Evolutionary conservation across 2,329 filamentous ascomycete genomes (phyloP), one percentile per base, ranked within the genome.

Genomic region (Colletotrichum noveboracense): DNA sequence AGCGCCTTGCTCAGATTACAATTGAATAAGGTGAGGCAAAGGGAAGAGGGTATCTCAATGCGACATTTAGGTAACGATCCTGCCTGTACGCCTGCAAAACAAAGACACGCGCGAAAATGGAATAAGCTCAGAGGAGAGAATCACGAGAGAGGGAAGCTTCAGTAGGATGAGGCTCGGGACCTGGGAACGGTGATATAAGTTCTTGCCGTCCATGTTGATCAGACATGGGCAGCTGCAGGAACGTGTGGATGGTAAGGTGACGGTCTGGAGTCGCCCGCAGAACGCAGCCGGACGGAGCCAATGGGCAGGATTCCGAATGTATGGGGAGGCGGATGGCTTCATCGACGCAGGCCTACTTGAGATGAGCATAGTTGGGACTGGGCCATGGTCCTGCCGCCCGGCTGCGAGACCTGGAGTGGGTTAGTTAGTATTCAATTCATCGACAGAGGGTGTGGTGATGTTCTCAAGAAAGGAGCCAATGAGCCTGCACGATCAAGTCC

Each of bases 361-460:
- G 30, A 6, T 32, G 52, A 71, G 48, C 43, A 56, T 34, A 55
- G 36, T 18, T 32, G 72, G 61, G 52, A 36, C 60, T 38, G 64
- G 66, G 36, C 48, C 60, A 60, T 64, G n/a, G 60, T n/a, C 21
- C 70, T 75, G 74, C 65, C 71, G 74, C 71, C 64, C 52, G 52
- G n/a, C 58, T 65, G 16, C 16, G 68, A 43, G 43, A 48, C 38
- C 36, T 32, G 28, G 52, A 56, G 68, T 60, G 18, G n/a, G 43
- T 21, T 48, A n/a, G 38, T 43, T 43, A 48, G 43, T 48, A 48
- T 21, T 48, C 43, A 8, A 3, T 55, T 28, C 58, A n/a, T 71
- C 36, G 69, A 28, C 69, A 67, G 62, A 76, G 70, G 71, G 71
- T 76, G 74, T 70, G 65, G 48, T 76, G 74, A 74, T 76, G 74